Conservation (phyloP, 2,329 filamentous ascomycete genomes). For the Verticillium isaacii region DNA sequence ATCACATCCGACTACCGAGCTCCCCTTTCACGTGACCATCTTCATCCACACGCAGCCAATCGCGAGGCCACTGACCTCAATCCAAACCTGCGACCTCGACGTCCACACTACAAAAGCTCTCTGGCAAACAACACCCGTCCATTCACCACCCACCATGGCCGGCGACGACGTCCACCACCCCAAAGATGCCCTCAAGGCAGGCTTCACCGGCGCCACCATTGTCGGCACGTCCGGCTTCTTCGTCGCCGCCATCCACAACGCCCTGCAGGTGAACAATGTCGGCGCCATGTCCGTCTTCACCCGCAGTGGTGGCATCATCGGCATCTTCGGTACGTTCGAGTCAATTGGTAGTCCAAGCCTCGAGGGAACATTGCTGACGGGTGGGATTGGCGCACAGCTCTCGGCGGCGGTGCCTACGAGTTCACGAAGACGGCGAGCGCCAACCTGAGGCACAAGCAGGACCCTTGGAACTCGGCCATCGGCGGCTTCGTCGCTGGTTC, state of each 20-base stretch:
- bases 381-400: slow-evolving; percentile 42
- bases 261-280: slow-evolving; percentile 75
- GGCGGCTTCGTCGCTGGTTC: slow-evolving; percentile 74
- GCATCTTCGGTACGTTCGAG: slow-evolving; percentile 8
- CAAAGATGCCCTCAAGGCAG: slow-evolving; percentile 67
- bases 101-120: slow-evolving; percentile 6
- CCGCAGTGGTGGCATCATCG: slow-evolving; percentile 70
- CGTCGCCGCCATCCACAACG: slow-evolving; percentile 78
- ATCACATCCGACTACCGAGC: not conserved
- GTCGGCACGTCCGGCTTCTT: slow-evolving; percentile 66
- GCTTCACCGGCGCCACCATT: slow-evolving; percentile 59
- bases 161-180: slow-evolving; percentile 57
- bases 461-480: slow-evolving; percentile 68
- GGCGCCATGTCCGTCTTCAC: slow-evolving; percentile 78
- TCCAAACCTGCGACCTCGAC: slow-evolving; percentile 14
- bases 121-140: not conserved
- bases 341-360: not conserved
- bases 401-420: slow-evolving; percentile 69
- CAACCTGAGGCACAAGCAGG: slow-evolving; percentile 82
- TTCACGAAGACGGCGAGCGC: slow-evolving; percentile 73
- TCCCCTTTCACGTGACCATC: slow-evolving; percentile 7
- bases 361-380: not conserved
- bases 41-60: not conserved
- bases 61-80: not conserved
- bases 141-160: slow-evolving; percentile 13